Conservation (phyloP, 305 asterid species). For the Rubia tinctorum region DNA sequence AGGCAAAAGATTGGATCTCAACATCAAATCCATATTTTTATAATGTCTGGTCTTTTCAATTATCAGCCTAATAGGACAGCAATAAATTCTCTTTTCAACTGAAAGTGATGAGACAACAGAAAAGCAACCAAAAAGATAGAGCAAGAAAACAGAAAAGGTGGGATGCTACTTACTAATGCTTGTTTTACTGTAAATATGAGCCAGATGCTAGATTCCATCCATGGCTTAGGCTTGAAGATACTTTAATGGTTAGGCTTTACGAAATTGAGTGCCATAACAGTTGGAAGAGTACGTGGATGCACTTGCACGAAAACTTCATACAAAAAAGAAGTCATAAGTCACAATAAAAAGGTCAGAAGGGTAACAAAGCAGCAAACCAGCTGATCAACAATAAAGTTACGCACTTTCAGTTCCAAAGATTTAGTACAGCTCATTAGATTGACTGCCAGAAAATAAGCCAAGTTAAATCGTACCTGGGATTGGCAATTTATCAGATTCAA, state of each 20-base stretch:
- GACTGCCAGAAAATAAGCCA: not conserved
- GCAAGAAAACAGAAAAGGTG: not conserved
- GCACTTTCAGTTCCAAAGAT: not conserved
- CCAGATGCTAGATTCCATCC: conserved; percentile 1
- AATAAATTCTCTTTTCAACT: not conserved
- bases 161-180: conserved; percentile 1
- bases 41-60: not conserved
- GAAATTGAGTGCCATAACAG: not conserved
- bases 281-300: not conserved
- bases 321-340: not conserved
- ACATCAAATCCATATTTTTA: not conserved
- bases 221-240: not conserved
- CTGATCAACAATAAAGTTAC: not conserved
- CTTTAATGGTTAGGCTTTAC: not conserved
- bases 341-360: not conserved
- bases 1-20: conserved; percentile 9
- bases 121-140: not conserved
- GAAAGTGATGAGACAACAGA: not conserved
- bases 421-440: conserved; percentile 9
- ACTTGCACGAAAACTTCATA: not conserved
- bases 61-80: not conserved
- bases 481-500: not conserved
- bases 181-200: not conserved
- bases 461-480: not conserved
- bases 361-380: conserved; percentile 3